Conservation (phyloP, 345 rosid species). For the Pugionium dolabratum region DNA sequence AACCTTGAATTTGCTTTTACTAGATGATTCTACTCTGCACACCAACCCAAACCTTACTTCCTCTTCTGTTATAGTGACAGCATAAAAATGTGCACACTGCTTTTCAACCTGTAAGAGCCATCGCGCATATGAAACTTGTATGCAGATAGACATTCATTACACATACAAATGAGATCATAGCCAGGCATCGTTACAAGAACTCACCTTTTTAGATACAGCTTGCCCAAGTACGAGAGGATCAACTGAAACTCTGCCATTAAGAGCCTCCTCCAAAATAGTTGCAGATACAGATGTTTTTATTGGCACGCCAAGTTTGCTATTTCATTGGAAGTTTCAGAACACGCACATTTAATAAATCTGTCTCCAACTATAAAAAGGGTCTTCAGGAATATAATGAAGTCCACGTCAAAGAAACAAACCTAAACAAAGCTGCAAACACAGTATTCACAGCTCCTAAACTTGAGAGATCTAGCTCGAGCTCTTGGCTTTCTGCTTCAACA, state of each 20-base stretch:
- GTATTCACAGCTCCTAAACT: slow-evolving; percentile 95
- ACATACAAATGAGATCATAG: slow-evolving; percentile 26
- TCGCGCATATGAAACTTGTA: slow-evolving; percentile 24
- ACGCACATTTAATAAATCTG: background rate
- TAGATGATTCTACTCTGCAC: slow-evolving; percentile 87
- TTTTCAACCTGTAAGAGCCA: slow-evolving; percentile 77
- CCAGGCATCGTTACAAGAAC: background rate
- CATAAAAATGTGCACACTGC: slow-evolving; percentile 98
- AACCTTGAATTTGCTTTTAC: slow-evolving; percentile 99
- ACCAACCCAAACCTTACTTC: slow-evolving; percentile 85
- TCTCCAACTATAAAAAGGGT: background rate
- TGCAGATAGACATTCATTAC: slow-evolving; percentile 30
- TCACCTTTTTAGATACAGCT: slow-evolving; percentile 66
- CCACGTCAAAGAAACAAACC: slow-evolving; percentile 44
- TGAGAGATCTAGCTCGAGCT: slow-evolving; percentile 95
- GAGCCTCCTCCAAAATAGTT: slow-evolving; percentile 93
- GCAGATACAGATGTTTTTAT: slow-evolving; percentile 98
- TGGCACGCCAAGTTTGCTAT: slow-evolving; percentile 97
- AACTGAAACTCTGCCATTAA: slow-evolving; percentile 70
- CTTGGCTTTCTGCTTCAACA: slow-evolving; percentile 88
- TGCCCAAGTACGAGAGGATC: slow-evolving; percentile 68
- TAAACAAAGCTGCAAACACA: slow-evolving; percentile 97
- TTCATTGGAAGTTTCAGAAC: slow-evolving; percentile 22
- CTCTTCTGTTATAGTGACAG: slow-evolving; percentile 82
- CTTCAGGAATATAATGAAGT: background rate